Evolutionary conservation across 495 filamentous ascomycete genomes (phyloP), one percentile per base, ranked within the genome.

Genomic region (Penicilliopsis zonata): DNA sequence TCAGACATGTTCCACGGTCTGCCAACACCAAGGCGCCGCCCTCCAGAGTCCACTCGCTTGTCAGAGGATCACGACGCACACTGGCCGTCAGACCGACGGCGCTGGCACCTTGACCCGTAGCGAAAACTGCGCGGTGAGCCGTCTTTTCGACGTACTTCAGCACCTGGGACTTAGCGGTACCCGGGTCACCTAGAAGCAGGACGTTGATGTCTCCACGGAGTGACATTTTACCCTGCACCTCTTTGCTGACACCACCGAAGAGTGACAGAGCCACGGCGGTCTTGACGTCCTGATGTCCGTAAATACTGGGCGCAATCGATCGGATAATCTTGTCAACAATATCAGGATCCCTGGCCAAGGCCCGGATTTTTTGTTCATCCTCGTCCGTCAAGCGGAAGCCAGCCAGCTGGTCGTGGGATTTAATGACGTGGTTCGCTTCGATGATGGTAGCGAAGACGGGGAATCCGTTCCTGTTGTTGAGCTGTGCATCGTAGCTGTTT

Each of bases 401-500:
- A 46, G 92, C 92, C 31, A 96, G 78, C 61, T 96, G 88, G 51
- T 99, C 92, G 53, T 99, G 92, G 2, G 87, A 79, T 50, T 99
- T 96, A 56, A 95, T 74, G 19, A 95, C 75, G 44, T 99, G 82
- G 58, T 96, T 99, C 26, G 92, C 92, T 59, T 99, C 92, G 12
- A 99, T 71, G 31, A 96, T 86, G 0, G 92, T 99, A 15, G 92
- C 86, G 46, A 99, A 99, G 36, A 99, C 92, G 3, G 92, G 92
- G 63, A 99, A 99, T 14, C 92, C 92, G 52, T 96, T 99, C 57
- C 87, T 90, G 61, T 94, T 94, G 63, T 99, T 99, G 17, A 99
- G 70, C 46, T 92, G 84, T 1, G 88, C 90, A 51, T 94, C 86
- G 49, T 94, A 99, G 66, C 86, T 95, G 65, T 99, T 99, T 41